Evolutionary conservation across 345 rosid genomes (phyloP), one percentile per base, ranked within the genome.

Genomic region (Cochlearia excelsa): DNA sequence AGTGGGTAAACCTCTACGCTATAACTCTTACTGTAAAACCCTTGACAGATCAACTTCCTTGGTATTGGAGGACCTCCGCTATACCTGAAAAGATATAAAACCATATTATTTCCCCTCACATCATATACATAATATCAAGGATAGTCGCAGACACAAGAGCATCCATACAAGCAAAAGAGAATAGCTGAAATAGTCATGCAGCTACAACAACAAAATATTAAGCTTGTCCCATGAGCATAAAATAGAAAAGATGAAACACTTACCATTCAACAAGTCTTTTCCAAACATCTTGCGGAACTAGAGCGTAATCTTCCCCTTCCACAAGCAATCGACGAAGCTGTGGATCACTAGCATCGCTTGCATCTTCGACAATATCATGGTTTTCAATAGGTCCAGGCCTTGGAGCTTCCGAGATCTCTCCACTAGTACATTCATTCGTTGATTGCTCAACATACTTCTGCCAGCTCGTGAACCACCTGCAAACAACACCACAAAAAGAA

Each of bases 1-100:
- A 93, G 94, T 1, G 85, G 95, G 61, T 79, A 93, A 77, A 93
- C 95, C 83, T 93, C 99, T 47, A 93, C 95, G 51, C 59, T 75
- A 63, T 70, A 84, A 47, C 62, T 83, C 77, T 76, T 87, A 51
- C 65, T 68, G 60, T 57, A 63, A 72, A 66, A 46, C 51, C 96
- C 98, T 72, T 84, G 84, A 58, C 62, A 75, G 66, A 89, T 87
- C 97, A 93, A 70, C 79, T 81, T 93, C 78, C 99, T 87, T 28
- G 88, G 86, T 72, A 93, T 72, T 2, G 80, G 68, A 46, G 97
- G 97, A 26, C 97, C 97, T 69, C 99, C 99, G 26, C 67, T 73
- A 72, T 93, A 87, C 97, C 99, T 87, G 61, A 39, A 70, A 58
- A 16, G 29, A 46, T 40, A 65, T 26, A 35, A 31, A 47, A 51